Evolutionary conservation across 2,329 filamentous ascomycete genomes (phyloP).

Genomic region (Trichoderma sp.): DNA sequence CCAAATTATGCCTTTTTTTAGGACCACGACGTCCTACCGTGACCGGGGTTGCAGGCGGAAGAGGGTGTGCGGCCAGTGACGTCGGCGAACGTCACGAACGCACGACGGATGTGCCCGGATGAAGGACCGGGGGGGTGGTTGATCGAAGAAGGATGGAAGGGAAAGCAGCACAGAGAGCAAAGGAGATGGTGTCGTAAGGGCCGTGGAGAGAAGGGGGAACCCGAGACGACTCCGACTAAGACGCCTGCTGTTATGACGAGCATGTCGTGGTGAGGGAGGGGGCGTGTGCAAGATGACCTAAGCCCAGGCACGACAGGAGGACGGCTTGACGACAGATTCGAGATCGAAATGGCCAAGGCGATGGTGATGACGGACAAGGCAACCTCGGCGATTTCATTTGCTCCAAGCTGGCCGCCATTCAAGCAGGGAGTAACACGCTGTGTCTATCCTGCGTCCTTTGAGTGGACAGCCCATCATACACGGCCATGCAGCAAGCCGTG

Average conservation of each 20-base stretch:
- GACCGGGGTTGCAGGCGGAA: conserved; percentile 4
- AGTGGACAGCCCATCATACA: neutral
- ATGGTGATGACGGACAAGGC: conserved; percentile 20
- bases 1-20: neutral
- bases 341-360: conserved; percentile 34
- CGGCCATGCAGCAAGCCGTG: neutral
- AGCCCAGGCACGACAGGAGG: neutral
- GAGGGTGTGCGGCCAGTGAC: conserved; percentile 20
- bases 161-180: neutral
- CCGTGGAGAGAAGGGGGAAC: neutral
- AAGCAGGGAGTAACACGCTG: neutral
- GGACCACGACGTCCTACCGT: conserved; percentile 3
- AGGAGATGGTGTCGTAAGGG: neutral
- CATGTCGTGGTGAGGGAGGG: neutral
- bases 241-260: neutral
- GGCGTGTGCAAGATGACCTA: conserved; percentile 6
- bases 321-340: neutral
- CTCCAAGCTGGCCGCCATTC: neutral
- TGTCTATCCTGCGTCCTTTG: neutral
- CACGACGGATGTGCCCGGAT: conserved; percentile 12
- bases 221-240: neutral
- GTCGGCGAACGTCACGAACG: conserved; percentile 16
- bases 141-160: conserved; percentile 5
- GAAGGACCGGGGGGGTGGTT: conserved; percentile 1
- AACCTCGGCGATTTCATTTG: neutral